phyloP scores from a whole-genome alignment of 2,329 filamentous ascomycete species.

The Diaporthe destruens region DNA sequence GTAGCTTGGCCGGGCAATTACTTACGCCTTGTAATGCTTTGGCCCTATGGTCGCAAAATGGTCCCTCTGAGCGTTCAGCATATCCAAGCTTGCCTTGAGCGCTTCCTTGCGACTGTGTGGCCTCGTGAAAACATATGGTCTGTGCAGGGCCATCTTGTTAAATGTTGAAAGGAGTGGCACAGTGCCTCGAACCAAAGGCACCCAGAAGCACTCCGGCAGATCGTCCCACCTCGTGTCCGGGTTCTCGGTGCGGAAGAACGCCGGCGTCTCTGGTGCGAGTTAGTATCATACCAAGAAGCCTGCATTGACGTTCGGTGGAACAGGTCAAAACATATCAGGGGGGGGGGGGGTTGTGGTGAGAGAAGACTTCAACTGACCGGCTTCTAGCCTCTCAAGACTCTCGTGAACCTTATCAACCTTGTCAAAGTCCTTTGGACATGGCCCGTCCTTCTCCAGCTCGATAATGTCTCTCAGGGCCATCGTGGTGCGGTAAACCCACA shows the following conservation, averaged over 20 bases:
- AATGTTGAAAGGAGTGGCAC: slow-evolving; percentile 65
- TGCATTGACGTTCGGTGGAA: neutral
- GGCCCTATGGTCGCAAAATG: slow-evolving; percentile 63
- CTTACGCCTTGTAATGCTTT: slow-evolving; percentile 63
- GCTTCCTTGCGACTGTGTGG: slow-evolving; percentile 66
- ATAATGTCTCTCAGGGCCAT: slow-evolving; percentile 65
- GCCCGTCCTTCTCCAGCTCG: slow-evolving; percentile 67
- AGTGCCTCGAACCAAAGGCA: slow-evolving; percentile 59
- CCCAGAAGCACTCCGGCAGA: slow-evolving; percentile 65
- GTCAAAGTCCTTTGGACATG: slow-evolving; percentile 65
- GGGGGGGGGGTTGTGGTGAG: neutral
- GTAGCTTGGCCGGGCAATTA: neutral
- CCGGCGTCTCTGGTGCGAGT: slow-evolving; percentile 57
- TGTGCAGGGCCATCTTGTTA: slow-evolving; percentile 69
- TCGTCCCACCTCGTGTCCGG: slow-evolving; percentile 70
- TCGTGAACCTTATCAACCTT: slow-evolving; percentile 68
- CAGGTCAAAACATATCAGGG: neutral
- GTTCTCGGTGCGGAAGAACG: slow-evolving; percentile 66
- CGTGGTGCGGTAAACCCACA: slow-evolving; percentile 64
- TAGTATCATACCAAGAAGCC: neutral
- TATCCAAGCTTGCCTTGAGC: slow-evolving; percentile 66
- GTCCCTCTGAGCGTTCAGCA: slow-evolving; percentile 66
- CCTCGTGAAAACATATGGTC: slow-evolving; percentile 72
- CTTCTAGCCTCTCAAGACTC: slow-evolving; percentile 61
- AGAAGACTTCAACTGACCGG: slow-evolving; percentile 43